These are phyloP conservation scores for cucumber (Cucumis sativus) DNA, from an alignment of 306 rosid species.

Conservation along the genomic window DNA sequence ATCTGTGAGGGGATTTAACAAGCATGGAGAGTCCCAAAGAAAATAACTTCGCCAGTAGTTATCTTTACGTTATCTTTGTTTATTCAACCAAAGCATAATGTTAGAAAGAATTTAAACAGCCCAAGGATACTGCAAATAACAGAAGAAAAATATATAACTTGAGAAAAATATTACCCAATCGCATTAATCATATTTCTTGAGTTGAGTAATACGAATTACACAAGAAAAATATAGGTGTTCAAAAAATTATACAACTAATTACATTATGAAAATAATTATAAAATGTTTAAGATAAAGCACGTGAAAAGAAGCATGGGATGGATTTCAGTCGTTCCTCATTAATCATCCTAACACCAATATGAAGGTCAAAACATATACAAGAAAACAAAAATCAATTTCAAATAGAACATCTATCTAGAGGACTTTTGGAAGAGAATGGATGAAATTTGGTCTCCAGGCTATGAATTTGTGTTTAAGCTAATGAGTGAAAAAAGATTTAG, in stretches of 20 bases:
- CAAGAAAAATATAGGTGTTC: not conserved
- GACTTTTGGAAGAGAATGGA: too few relatives aligned
- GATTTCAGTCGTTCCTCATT: not conserved
- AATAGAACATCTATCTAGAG: too few relatives aligned
- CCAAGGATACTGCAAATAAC: not conserved
- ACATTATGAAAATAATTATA: not conserved
- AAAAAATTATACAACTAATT: not conserved
- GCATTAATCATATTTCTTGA: not conserved
- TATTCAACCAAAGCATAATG: not conserved
- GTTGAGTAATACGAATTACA: not conserved
- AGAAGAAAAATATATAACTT: too few relatives aligned
- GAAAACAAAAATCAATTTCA: too few relatives aligned
- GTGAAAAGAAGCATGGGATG: not conserved
- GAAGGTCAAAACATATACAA: too few relatives aligned
- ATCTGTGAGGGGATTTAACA: not conserved
- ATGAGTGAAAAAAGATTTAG: too few relatives aligned
- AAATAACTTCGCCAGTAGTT: not conserved
- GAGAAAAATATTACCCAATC: too few relatives aligned
- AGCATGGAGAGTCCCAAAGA: not conserved
- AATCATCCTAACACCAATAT: not conserved
- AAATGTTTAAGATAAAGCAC: not conserved
- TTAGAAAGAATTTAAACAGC: not conserved
- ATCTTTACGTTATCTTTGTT: not conserved
- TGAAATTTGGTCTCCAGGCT: too few relatives aligned
- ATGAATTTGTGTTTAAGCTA: too few relatives aligned